Evolutionary conservation across 306 rosid genomes (phyloP).

Genomic region (Amphicarpaea edgeworthii): DNA sequence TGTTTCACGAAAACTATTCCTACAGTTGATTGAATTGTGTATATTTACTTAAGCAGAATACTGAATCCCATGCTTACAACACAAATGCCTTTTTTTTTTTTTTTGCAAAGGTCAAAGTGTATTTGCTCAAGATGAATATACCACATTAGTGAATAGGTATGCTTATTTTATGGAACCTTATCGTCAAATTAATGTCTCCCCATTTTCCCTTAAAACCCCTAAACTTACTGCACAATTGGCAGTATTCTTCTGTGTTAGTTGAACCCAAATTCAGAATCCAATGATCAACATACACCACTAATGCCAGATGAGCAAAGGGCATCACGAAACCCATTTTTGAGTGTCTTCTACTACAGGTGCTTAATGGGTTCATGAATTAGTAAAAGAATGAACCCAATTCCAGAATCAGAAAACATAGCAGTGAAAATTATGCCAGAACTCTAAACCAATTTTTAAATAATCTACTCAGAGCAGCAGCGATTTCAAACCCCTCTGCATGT

Average conservation of each 20-base stretch:
- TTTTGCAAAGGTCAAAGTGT: not conserved
- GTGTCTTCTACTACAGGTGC: not conserved
- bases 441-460: not conserved
- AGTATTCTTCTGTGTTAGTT: not conserved
- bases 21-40: not conserved
- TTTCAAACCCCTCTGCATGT: constrained; percentile 24
- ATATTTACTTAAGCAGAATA: not conserved
- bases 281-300: not conserved
- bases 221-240: not conserved
- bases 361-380: constrained; percentile 10
- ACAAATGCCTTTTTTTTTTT: not conserved
- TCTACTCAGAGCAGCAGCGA: not conserved
- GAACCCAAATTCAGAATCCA: not conserved
- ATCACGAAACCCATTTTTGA: not conserved
- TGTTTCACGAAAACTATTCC: not conserved
- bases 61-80: not conserved
- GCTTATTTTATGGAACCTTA: not conserved
- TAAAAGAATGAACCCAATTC: constrained; percentile 9
- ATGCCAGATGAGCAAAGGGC: not conserved
- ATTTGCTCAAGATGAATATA: not conserved
- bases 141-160: not conserved
- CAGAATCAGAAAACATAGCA: not conserved
- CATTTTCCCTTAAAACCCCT: not conserved
- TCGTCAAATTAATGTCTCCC: not conserved
- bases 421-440: not conserved